Base-by-base conservation (phyloP, 352 stramenopile species). In the Globisporangium middletonii region DNA sequence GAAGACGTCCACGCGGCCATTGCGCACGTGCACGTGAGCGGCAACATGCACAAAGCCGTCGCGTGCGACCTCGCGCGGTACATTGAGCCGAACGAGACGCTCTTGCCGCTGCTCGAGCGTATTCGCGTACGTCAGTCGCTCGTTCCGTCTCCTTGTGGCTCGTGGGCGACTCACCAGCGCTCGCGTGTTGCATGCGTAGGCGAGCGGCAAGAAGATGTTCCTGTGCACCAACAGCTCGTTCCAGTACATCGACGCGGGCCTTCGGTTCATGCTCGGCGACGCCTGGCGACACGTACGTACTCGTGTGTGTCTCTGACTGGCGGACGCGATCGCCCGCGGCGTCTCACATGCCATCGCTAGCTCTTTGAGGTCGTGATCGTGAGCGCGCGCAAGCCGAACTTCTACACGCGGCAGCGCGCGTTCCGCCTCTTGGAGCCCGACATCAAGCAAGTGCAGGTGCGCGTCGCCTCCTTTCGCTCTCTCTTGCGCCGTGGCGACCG, bases 181-280 rank as follows among this genome's bases (percentile, higher is more conserved):
- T 35, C 35, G 13, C 46, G 12, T 58, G 23, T 23, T 23, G 23
- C 16, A 23, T 23, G 30, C 27, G 11, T 50, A 96, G 71, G 57
- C 75, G 44, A 82, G 82, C 18, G 89, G 87, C 11, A 97, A 97
- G 69, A 84, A 94, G 55, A 80, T 93, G 28, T 97, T 98, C 59
- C 75, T 98, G 70, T 92, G 92, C 69, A 91, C 86, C 30, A 98
- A 98, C 71, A 97, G 89, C 26, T 92, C 89, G 16, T 98, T 96
- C 73, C 85, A 83, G 68, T 98, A 98, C 74, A 86, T 97, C 30
- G 88, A 98, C 63, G 88, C 89, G 0, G 93, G 93, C 23, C 87
- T 98, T 65, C 86, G 83, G 60, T 96, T 89, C 63, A 92, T 98
- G 67, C 68, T 97, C n/a, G 93, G 93, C 46, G 72, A 92, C 44